Base-by-base conservation (phyloP, 345 rosid species). In the Eucalyptus viminalis region DNA sequence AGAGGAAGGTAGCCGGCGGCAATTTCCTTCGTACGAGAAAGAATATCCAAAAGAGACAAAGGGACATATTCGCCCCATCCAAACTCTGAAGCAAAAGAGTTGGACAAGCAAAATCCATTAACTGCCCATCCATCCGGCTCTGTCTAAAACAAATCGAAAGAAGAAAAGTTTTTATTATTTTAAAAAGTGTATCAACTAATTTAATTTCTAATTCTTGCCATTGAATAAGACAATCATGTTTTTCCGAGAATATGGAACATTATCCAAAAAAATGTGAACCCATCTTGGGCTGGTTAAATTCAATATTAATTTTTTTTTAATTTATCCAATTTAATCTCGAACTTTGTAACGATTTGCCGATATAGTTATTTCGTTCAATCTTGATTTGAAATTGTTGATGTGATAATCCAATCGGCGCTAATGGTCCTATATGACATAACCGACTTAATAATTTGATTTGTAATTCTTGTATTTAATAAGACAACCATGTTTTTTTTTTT, bases 231-330 rank as follows among this genome's bases (percentile, higher is more conserved):
- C 17, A 7, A 62, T 13, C 8, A 3, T 29, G 34, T 27, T 62
- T 62, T 65, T n/a, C 10, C 10, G 6, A 65, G 11, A 65, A 14
- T n/a, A n/a, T 8, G 9, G 40, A 65, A 65, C 16, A 65, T n/a
- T 14, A 6, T 65, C 22, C 5, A 31, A 8, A n/a, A 65, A 65
- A 15, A 0, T 14, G 8, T n/a, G 16, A 14, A 15, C 19, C 6
- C 8, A 65, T 65, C 17, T 1, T 4, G 2, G 2, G 11, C 9
- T 0, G 4, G 3, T 65, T 4, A 65, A n/a, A n/a, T 14, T n/a
- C 40, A 65, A 65, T 14, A 6, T 21, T 4, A 14, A n/a, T 0
- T 1, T 0, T 0, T 1, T 0, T 65, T n/a, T 2, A n/a, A 15
- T 65, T 65, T 8, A 0, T 4, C 0, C 11, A 65, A 65, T 65